phyloP scores from a whole-genome alignment of 179 eudicot genomes.

The Actinidia chinensis region DNA sequence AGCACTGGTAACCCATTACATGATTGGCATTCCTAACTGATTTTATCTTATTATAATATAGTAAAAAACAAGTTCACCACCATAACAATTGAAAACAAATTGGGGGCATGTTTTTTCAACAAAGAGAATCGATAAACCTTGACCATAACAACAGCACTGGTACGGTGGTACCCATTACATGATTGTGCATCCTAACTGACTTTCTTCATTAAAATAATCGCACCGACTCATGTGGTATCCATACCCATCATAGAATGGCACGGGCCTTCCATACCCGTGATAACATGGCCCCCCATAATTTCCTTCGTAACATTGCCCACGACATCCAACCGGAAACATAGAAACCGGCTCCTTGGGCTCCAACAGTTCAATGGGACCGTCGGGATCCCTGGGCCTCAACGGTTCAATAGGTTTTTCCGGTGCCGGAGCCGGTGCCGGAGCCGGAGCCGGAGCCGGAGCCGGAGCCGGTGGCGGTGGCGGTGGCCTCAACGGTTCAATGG shows the following conservation, averaged over 20 bases:
- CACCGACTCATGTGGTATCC: background rate
- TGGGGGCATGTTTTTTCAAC: background rate
- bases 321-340: slow-evolving; percentile 24
- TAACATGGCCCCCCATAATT: slow-evolving; percentile 10
- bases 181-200: background rate
- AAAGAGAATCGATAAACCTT: background rate
- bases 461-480: no score
- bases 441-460: slow-evolving; percentile 2
- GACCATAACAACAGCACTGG: background rate
- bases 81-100: background rate
- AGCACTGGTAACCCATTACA: background rate
- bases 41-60: background rate
- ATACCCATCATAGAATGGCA: background rate
- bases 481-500: no score
- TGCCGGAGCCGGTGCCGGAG: background rate
- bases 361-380: no score
- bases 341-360: background rate
- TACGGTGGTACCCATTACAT: background rate
- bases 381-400: background rate
- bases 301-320: slow-evolving; percentile 33
- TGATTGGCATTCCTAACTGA: background rate
- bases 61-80: background rate
- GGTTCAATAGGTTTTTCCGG: no score
- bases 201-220: slow-evolving; percentile 47
- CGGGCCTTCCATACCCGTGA: slow-evolving; percentile 15